Conservation (phyloP, 805 yeast genomes). For the Teunomyces cretensis region DNA sequence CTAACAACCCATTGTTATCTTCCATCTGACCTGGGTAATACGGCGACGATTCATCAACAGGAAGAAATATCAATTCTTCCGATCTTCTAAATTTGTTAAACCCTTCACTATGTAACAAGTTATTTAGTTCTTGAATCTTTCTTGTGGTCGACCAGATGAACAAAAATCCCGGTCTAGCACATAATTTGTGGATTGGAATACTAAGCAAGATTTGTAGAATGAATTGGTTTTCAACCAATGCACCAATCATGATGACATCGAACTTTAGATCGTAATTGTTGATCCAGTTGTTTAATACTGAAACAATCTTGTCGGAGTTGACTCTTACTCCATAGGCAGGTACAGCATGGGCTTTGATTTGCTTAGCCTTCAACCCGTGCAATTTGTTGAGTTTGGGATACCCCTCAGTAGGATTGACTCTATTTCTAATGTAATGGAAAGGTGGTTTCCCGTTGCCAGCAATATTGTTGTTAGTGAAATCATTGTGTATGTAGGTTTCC, state of each 20-base stretch:
- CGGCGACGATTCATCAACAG: conserved; percentile 62
- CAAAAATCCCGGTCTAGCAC: conserved; percentile 82
- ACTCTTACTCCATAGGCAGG: conserved; percentile 68
- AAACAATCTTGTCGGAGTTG: conserved; percentile 51
- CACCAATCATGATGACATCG: conserved; percentile 92
- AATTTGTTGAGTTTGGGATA: conserved; percentile 79
- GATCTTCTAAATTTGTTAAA: conserved; percentile 76
- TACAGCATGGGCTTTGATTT: conserved; percentile 51
- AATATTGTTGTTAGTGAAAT: conserved; percentile 68
- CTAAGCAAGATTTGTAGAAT: conserved; percentile 59
- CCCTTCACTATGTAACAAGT: conserved; percentile 47
- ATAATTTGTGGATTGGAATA: conserved; percentile 69
- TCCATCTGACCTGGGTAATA: conserved; percentile 55
- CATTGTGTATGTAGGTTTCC: conserved; percentile 47
- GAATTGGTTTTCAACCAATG: conserved; percentile 72
- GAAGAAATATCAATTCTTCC: conserved; percentile 84
- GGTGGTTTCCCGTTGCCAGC: conserved; percentile 61
- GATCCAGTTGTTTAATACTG: conserved; percentile 62
- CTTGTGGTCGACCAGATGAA: conserved; percentile 86
- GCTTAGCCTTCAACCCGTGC: conserved; percentile 62
- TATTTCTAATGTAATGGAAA: conserved; percentile 62
- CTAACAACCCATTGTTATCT: conserved; percentile 45
- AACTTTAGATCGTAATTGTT: conserved; percentile 58
- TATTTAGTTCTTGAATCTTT: conserved; percentile 62
- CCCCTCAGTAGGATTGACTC: conserved; percentile 68